Evolutionary conservation across 306 rosid species (phyloP).

Genomic region (Quercus parvula): DNA sequence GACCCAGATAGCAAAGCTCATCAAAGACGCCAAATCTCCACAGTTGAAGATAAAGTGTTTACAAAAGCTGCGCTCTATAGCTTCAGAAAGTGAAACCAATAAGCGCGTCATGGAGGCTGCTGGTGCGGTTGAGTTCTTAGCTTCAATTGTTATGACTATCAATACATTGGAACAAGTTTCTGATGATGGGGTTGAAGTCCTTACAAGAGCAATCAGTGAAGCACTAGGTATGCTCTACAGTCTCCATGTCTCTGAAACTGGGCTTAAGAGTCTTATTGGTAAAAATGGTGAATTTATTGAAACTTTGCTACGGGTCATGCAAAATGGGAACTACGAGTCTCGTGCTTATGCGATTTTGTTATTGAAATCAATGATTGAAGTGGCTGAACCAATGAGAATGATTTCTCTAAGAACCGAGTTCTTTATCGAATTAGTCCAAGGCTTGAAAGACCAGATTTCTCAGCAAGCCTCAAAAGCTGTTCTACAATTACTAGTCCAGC

Average conservation of each 20-base stretch:
- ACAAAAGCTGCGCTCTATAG: slow-evolving; percentile 45
- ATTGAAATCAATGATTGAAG: slow-evolving; percentile 51
- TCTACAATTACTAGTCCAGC: slow-evolving; percentile 38
- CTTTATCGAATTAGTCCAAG: slow-evolving; percentile 42
- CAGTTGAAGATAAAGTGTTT: slow-evolving; percentile 35
- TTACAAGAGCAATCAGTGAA: slow-evolving; percentile 32
- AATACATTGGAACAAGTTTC: not conserved
- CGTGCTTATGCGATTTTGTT: slow-evolving; percentile 56
- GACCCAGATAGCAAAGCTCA: slow-evolving; percentile 39
- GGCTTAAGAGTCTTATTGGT: slow-evolving; percentile 25
- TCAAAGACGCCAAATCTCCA: slow-evolving; percentile 45
- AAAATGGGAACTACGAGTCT: slow-evolving; percentile 57
- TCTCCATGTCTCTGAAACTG: slow-evolving; percentile 45
- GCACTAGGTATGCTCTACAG: slow-evolving; percentile 49
- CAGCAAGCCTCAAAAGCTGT: slow-evolving; percentile 50
- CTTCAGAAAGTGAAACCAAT: slow-evolving; percentile 58
- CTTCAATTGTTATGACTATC: slow-evolving; percentile 30
- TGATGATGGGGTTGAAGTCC: slow-evolving; percentile 7
- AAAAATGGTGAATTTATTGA: slow-evolving; percentile 35
- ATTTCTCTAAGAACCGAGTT: slow-evolving; percentile 26
- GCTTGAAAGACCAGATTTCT: slow-evolving; percentile 55
- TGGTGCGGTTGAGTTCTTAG: slow-evolving; percentile 57
- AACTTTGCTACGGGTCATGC: slow-evolving; percentile 41
- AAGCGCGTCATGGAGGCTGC: slow-evolving; percentile 53
- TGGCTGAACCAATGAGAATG: slow-evolving; percentile 27